phyloP scores from a whole-genome alignment of 2,329 filamentous ascomycete species.

The Ophiocordyceps australis region DNA sequence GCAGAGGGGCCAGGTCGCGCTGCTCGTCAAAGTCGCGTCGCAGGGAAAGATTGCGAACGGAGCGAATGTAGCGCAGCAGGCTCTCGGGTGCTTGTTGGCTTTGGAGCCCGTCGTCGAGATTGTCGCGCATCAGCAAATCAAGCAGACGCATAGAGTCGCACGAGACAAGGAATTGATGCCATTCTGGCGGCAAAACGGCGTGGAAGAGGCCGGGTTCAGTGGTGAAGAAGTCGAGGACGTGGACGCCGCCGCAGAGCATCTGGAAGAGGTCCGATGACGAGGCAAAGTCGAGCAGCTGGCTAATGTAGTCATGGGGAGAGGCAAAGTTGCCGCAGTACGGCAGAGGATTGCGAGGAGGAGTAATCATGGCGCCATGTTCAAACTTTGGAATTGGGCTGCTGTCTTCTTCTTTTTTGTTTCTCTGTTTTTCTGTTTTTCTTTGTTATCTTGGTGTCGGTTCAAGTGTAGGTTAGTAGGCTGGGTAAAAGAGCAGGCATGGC shows the following conservation, averaged over 20 bases:
- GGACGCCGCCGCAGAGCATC: constrained; percentile 88
- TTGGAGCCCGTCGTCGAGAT: constrained; percentile 29
- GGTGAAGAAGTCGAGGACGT: constrained; percentile 93
- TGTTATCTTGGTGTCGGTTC: too few relatives aligned
- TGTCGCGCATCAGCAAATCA: constrained; percentile 64
- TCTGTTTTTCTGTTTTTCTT: too few relatives aligned
- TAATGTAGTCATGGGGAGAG: constrained; percentile 58
- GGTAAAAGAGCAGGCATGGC: too few relatives aligned
- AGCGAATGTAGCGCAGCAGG: constrained; percentile 53
- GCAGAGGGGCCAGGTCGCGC: constrained; percentile 35
- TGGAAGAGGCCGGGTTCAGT: constrained; percentile 69
- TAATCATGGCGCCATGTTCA: too few relatives aligned
- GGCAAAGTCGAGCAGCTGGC: constrained; percentile 59
- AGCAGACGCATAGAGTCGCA: constrained; percentile 60
- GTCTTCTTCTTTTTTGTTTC: too few relatives aligned
- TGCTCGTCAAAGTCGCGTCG: constrained; percentile 35
- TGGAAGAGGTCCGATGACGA: constrained; percentile 60
- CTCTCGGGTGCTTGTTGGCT: constrained; percentile 26
- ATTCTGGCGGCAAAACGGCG: constrained; percentile 56
- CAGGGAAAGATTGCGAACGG: constrained; percentile 53
- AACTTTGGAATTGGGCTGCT: too few relatives aligned
- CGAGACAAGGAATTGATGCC: constrained; percentile 60
- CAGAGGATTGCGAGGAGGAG: too few relatives aligned
- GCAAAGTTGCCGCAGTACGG: constrained; percentile 55
- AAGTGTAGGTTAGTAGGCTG: too few relatives aligned